These are phyloP conservation scores for Cutaneotrichosporon sp. DNA, from an alignment of 1,284 basidiomycete genomes.

Conservation along the genomic window DNA sequence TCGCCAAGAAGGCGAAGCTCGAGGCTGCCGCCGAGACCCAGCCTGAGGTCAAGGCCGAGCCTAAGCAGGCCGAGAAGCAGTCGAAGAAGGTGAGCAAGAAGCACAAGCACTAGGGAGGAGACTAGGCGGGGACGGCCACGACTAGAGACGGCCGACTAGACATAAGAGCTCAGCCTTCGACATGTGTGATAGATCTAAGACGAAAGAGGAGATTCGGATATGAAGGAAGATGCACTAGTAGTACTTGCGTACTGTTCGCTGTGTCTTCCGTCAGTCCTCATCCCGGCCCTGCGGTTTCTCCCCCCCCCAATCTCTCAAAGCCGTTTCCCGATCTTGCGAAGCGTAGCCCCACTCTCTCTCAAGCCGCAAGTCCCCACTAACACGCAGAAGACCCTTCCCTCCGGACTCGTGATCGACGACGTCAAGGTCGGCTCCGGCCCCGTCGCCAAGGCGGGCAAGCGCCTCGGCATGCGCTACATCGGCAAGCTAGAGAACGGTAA, in stretches of 20 bases:
- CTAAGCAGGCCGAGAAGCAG: slow-evolving; percentile 32
- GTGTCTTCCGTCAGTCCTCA: too few relatives aligned
- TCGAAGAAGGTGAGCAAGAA: slow-evolving; percentile 45
- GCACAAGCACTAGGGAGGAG: not conserved
- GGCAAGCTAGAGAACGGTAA: slow-evolving; percentile 75
- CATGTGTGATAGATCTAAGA: too few relatives aligned
- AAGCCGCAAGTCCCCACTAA: not conserved
- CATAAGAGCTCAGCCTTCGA: too few relatives aligned
- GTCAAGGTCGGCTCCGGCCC: slow-evolving; percentile 73
- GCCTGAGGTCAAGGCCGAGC: slow-evolving; percentile 52
- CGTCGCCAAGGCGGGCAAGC: slow-evolving; percentile 77
- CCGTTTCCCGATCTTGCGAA: too few relatives aligned
- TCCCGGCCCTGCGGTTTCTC: too few relatives aligned
- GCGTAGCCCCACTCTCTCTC: not conserved
- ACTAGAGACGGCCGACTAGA: too few relatives aligned
- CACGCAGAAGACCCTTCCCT: slow-evolving; percentile 55
- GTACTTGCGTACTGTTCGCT: too few relatives aligned
- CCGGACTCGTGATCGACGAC: slow-evolving; percentile 75
- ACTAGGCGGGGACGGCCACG: too few relatives aligned
- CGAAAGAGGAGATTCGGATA: too few relatives aligned
- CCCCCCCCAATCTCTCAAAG: too few relatives aligned
- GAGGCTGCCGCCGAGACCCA: too few relatives aligned
- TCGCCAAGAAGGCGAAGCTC: slow-evolving; percentile 44
- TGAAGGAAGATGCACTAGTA: too few relatives aligned
- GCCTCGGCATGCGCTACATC: slow-evolving; percentile 67